Evolutionary conservation across 768 basidiomycete species (phyloP).

Genomic region (Phanerochaete carnosa): DNA sequence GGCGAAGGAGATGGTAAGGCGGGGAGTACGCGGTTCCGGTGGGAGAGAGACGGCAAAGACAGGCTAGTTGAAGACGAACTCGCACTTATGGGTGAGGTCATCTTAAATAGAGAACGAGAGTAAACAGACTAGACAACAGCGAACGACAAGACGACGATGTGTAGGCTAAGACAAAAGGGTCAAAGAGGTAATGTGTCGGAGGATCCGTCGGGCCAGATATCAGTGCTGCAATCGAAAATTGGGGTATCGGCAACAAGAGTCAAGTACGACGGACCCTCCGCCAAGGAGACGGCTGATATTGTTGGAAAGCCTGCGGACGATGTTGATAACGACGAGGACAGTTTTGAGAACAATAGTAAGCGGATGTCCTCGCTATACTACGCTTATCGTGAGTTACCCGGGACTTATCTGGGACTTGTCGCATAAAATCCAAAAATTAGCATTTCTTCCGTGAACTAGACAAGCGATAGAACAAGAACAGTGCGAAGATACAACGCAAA

Average conservation of each 20-base stretch:
- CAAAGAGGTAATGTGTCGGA: slow-evolving; percentile 24
- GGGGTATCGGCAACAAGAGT: slow-evolving; percentile 42
- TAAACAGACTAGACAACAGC: slow-evolving; percentile 3
- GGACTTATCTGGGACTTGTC: slow-evolving; percentile 10
- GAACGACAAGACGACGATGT: slow-evolving; percentile 14
- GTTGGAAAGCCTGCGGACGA: slow-evolving; percentile 6
- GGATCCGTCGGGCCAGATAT: slow-evolving; percentile 54
- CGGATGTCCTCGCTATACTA: neutral
- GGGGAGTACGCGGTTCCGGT: slow-evolving; percentile 20
- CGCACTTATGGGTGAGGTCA: neutral
- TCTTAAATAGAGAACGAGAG: neutral
- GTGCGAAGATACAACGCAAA: neutral
- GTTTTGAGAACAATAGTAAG: neutral
- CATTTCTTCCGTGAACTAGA: neutral
- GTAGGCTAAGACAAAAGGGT: slow-evolving; percentile 12
- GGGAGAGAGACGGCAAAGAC: slow-evolving; percentile 24
- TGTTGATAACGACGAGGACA: slow-evolving; percentile 4
- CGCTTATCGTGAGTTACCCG: slow-evolving; percentile 6
- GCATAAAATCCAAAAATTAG: neutral
- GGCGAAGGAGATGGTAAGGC: slow-evolving; percentile 17
- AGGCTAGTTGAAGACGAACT: slow-evolving; percentile 16
- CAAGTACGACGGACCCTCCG: slow-evolving; percentile 47
- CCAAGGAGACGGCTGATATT: neutral
- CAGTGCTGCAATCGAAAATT: slow-evolving; percentile 36
- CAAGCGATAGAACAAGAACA: neutral